phyloP scores from a whole-genome alignment of 2,329 filamentous ascomycete genomes.

The Diplodia sapinea region DNA sequence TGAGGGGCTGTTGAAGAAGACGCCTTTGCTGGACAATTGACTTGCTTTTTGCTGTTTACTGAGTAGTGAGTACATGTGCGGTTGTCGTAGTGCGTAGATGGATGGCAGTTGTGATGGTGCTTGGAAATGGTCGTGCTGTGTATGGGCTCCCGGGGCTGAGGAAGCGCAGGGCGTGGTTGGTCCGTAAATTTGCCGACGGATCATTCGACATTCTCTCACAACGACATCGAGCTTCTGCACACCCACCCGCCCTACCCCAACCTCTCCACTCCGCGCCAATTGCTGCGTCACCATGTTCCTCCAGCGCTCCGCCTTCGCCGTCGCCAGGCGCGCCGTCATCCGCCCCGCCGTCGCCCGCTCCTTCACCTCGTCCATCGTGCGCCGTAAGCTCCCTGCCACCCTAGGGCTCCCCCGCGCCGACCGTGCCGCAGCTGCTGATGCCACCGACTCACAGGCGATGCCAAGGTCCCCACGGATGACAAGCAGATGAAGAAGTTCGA shows the following conservation, averaged over 20 bases:
- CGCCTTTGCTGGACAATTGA: not conserved
- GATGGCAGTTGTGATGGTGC: not conserved
- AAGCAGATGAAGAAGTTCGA: slow-evolving; percentile 54
- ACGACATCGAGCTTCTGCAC: slow-evolving; percentile 24
- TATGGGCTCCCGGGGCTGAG: slow-evolving; percentile 24
- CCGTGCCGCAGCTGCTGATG: slow-evolving; percentile 44
- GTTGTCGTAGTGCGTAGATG: not conserved
- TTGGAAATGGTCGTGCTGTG: slow-evolving; percentile 25
- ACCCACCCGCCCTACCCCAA: slow-evolving; percentile 35
- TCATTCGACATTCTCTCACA: slow-evolving; percentile 31
- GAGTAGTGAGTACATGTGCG: not conserved
- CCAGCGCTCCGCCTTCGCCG: slow-evolving; percentile 57
- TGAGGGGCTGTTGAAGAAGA: not conserved
- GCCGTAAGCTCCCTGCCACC: slow-evolving; percentile 48
- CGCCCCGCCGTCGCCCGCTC: slow-evolving; percentile 50
- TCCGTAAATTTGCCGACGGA: slow-evolving; percentile 10
- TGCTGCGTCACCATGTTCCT: slow-evolving; percentile 52
- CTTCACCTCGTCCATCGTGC: slow-evolving; percentile 54
- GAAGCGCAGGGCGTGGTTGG: not conserved
- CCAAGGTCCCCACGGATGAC: slow-evolving; percentile 46
- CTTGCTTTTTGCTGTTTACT: not conserved
- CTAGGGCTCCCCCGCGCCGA: slow-evolving; percentile 38
- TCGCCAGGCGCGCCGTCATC: slow-evolving; percentile 53
- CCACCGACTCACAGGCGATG: slow-evolving; percentile 40
- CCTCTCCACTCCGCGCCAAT: slow-evolving; percentile 47